A percentile compares a stretch with the other conserved stretches of the same genome.
Evolutionary conservation across 768 basidiomycete species (phyloP).

Genomic region (Pholiota molesta): DNA sequence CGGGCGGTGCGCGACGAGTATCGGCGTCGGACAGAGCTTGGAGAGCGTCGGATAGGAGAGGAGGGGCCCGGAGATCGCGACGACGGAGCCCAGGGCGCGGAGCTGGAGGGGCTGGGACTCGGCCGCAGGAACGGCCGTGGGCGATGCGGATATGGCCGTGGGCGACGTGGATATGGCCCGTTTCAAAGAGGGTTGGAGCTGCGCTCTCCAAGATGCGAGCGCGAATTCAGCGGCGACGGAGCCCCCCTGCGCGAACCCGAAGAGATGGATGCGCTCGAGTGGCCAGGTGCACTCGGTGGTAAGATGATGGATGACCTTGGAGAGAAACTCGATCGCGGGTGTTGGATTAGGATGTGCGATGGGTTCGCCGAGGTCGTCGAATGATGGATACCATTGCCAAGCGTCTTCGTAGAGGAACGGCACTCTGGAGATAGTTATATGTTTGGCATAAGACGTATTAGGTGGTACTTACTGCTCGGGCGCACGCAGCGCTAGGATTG

Average conservation of each 20-base stretch:
- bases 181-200: conserved; percentile 19
- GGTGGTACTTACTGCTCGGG: conserved; percentile 63
- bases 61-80: conserved; percentile 72
- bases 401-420: conserved; percentile 80
- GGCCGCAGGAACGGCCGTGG: conserved; percentile 2
- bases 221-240: conserved; percentile 73
- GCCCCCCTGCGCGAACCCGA: conserved; percentile 90
- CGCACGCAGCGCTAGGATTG: conserved; percentile 78
- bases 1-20: conserved; percentile 60
- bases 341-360: conserved; percentile 76
- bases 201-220: conserved; percentile 55
- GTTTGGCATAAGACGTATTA: not conserved
- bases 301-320: conserved; percentile 57
- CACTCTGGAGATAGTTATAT: conserved; percentile 47
- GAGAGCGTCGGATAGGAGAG: conserved; percentile 75
- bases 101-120: conserved; percentile 19
- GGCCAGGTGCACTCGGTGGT: conserved; percentile 67
- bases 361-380: conserved; percentile 77
- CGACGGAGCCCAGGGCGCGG: conserved; percentile 60
- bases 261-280: conserved; percentile 71
- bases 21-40: conserved; percentile 56
- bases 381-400: conserved; percentile 87
- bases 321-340: conserved; percentile 59
- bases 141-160: conserved; percentile 1
- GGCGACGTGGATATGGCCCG: conserved; percentile 6